A percentile compares a stretch with the other conserved stretches of the same genome.
Conservation (phyloP, 257 asterid genomes). For the Ligustrum vulgare region DNA sequence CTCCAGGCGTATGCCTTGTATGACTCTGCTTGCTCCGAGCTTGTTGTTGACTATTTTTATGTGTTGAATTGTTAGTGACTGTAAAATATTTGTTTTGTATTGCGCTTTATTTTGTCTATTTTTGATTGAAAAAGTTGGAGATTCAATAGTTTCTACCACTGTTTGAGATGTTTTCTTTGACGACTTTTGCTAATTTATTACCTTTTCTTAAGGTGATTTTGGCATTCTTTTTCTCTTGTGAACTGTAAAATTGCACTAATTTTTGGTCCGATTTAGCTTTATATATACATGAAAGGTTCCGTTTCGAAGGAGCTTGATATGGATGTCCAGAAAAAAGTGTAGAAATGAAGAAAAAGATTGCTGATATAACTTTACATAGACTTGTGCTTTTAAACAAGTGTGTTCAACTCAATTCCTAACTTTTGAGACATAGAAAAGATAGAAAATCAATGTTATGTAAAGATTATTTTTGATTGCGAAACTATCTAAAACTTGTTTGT, state of each 20-base stretch:
- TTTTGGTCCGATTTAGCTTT: not conserved
- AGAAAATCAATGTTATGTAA: too few species aligned
- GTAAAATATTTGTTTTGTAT: not conserved
- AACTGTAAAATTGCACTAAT: not conserved
- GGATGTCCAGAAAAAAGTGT: not conserved
- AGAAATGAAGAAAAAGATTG: not conserved
- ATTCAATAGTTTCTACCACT: constrained; percentile 1
- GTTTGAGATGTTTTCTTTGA: constrained; percentile 1
- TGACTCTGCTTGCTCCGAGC: constrained; percentile 15
- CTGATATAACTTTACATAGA: not conserved
- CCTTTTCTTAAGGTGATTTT: too few species aligned
- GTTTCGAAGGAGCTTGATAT: not conserved
- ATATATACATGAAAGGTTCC: not conserved
- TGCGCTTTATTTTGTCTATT: not conserved
- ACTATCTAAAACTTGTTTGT: not conserved
- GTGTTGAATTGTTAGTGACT: not conserved
- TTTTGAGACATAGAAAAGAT: not conserved
- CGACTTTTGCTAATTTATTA: too few species aligned
- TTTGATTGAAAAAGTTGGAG: constrained; percentile 1
- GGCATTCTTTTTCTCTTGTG: not conserved
- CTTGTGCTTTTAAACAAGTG: not conserved
- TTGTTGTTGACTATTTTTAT: constrained; percentile 5
- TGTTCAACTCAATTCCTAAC: not conserved
- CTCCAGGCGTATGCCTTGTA: constrained; percentile 53
- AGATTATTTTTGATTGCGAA: not conserved